A percentile compares a stretch with the other conserved stretches of the same genome.
phyloP scores from a whole-genome alignment of 176 grass and related monocot genomes.

The Aegilops longissima region DNA sequence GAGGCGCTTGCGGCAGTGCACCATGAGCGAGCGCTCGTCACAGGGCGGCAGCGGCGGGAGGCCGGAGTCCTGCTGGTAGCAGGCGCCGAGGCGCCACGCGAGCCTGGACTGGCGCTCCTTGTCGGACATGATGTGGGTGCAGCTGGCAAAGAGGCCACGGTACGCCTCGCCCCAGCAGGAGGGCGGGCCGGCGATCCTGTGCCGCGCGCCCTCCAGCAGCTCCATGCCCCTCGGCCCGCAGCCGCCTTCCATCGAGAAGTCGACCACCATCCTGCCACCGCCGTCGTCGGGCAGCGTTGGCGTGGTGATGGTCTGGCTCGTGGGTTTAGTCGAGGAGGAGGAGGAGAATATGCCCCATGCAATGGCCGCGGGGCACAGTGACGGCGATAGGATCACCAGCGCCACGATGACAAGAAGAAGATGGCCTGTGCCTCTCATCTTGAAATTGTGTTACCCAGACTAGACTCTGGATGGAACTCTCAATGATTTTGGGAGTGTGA shows the following conservation, averaged over 20 bases:
- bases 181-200: slow-evolving; percentile 16
- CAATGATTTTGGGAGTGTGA: not conserved
- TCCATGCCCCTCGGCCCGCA: slow-evolving; percentile 17
- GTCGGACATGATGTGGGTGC: slow-evolving; percentile 56
- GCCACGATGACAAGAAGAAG: not conserved
- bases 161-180: slow-evolving; percentile 62
- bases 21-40: slow-evolving; percentile 33
- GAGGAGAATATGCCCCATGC: slow-evolving; percentile 39
- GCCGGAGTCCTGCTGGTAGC: slow-evolving; percentile 74
- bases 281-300: not conserved
- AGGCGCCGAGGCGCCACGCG: slow-evolving; percentile 62
- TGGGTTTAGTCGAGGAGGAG: not conserved
- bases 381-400: not conserved
- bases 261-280: not conserved
- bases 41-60: slow-evolving; percentile 44
- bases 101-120: slow-evolving; percentile 49
- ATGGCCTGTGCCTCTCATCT: not conserved
- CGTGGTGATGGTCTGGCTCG: not conserved
- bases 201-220: slow-evolving; percentile 42
- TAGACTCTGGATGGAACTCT: not conserved
- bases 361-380: not conserved
- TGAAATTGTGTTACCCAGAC: not conserved
- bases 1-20: slow-evolving; percentile 49
- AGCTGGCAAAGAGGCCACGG: slow-evolving; percentile 37
- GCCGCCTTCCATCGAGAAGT: slow-evolving; percentile 38